Evolutionary conservation across 2,329 filamentous ascomycete genomes (phyloP), one percentile per base, ranked within the genome.

Genomic region (Rhynchosporium secalis): DNA sequence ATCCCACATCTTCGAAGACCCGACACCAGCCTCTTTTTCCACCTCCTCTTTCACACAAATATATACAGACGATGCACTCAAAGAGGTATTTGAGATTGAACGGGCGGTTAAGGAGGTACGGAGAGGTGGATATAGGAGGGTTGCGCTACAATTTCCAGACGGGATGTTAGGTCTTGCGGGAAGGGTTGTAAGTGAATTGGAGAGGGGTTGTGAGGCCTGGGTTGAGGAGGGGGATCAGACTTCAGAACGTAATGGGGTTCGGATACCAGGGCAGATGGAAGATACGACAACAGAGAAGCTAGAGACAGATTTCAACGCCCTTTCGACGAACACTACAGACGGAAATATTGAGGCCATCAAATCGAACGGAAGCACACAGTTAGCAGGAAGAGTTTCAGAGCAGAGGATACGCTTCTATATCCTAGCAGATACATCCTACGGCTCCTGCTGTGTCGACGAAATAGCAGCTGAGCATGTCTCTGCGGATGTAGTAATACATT

Each of bases 111-210:
- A 78, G 41, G 91, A 96, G 75, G 89, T 99, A 52, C 80, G 81
- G n/a, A 76, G 80, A 4, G 89, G 86, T 48, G 81, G 81, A 74
- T 96, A 91, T 84, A 83, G 78, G 65, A 84, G 89, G 56, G 84
- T 99, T 38, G 95, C 92, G 0, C 78, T 99, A n/a, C 95, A 99
- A 74, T 98, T 99, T 70, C 94, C 95, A 0, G 95, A 99, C 77
- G 83, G 88, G 33, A 96, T 98, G 91, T 83, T 99, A 0, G 81
- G 85, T 0, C 92, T 99, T 80, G 91, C 91, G 8, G 89, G 92
- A 4, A 83, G 89, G 62, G 90, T 97, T 0, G 92, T 89, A 61
- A 86, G 88, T 59, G 78, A 86, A 0, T 76, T 96, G 65, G 80
- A 79, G 60, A 76, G 78, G 49, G 83, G 81, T 0, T 72, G 89